phyloP scores from a whole-genome alignment of 2,329 filamentous ascomycete species.

The Paracamarosporium sp. region DNA sequence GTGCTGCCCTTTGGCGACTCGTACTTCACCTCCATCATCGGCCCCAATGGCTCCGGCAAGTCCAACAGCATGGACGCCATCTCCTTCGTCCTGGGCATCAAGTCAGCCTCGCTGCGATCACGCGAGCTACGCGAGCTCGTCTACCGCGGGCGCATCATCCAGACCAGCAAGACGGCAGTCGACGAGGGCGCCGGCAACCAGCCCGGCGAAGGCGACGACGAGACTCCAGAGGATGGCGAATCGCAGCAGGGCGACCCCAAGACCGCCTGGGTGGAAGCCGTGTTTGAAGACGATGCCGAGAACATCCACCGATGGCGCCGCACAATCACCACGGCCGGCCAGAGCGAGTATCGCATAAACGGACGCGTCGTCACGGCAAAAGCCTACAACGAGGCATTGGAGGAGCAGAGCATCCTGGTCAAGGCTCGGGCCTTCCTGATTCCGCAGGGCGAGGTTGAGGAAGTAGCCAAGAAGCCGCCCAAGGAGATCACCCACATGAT shows the following conservation, averaged over 20 bases:
- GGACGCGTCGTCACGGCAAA: conserved; percentile 85
- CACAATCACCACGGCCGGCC: conserved; percentile 84
- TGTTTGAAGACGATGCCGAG: conserved; percentile 96
- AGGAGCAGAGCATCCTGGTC: conserved; percentile 95
- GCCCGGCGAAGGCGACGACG: conserved; percentile 36
- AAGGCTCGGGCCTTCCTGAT: conserved; percentile 98
- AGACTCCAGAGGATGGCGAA: conserved; percentile 56
- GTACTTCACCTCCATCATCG: conserved; percentile 99
- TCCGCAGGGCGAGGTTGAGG: conserved; percentile 97
- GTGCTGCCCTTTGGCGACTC: conserved; percentile 93
- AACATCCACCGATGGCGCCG: conserved; percentile 97
- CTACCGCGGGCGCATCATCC: conserved; percentile 92
- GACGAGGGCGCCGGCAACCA: conserved; percentile 57
- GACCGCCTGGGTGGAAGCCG: conserved; percentile 98
- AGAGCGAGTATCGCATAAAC: conserved; percentile 97
- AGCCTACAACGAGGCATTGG: conserved; percentile 91
- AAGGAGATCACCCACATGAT: conserved; percentile 92
- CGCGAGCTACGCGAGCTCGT: conserved; percentile 92
- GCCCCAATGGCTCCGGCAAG: conserved; percentile 98
- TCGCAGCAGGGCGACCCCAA: conserved; percentile 80
- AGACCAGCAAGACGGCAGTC: conserved; percentile 90
- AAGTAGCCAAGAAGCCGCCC: conserved; percentile 92
- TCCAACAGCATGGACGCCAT: conserved; percentile 99
- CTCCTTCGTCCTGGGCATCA: conserved; percentile 97
- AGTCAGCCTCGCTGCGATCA: conserved; percentile 96